These are phyloP conservation scores for Casaregolazyma suthepensis DNA, from an alignment of 1,139 yeast species.

Conservation along the genomic window DNA sequence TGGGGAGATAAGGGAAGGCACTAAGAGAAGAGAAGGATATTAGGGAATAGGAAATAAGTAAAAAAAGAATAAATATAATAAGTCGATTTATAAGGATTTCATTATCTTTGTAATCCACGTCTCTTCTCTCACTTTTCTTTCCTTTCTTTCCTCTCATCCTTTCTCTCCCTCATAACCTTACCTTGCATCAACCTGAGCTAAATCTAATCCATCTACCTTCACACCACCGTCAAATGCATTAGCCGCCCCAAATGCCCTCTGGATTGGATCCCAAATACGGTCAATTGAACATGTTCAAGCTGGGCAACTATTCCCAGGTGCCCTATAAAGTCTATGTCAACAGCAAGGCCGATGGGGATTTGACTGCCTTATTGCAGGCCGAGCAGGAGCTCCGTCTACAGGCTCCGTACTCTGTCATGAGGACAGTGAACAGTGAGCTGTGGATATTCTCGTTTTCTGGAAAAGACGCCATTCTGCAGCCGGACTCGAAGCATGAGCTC, in stretches of 20 bases:
- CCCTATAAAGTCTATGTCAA: conserved; percentile 34
- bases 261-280: conserved; percentile 21
- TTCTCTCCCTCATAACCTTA: not conserved
- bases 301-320: conserved; percentile 27
- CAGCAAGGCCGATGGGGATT: conserved; percentile 25
- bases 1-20: not conserved
- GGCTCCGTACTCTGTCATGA: conserved; percentile 48
- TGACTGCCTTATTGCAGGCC: conserved; percentile 46
- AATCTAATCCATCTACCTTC: not conserved
- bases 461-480: conserved; percentile 29
- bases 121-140: too few species aligned
- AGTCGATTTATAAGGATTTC: too few species aligned
- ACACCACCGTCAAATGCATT: not conserved
- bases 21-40: not conserved
- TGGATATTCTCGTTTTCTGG: conserved; percentile 49
- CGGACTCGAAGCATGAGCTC: conserved; percentile 29
- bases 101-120: too few species aligned
- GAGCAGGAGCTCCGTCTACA: conserved; percentile 52
- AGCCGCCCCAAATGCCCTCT: conserved; percentile 1
- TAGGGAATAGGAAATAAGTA: too few species aligned
- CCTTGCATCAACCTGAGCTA: not conserved
- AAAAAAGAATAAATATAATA: too few species aligned
- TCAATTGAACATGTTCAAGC: conserved; percentile 25
- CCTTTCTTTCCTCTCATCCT: too few species aligned
- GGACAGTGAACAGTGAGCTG: conserved; percentile 55